Conservation (phyloP, 2,329 filamentous ascomycete species). For the Colletotrichum sublineola region DNA sequence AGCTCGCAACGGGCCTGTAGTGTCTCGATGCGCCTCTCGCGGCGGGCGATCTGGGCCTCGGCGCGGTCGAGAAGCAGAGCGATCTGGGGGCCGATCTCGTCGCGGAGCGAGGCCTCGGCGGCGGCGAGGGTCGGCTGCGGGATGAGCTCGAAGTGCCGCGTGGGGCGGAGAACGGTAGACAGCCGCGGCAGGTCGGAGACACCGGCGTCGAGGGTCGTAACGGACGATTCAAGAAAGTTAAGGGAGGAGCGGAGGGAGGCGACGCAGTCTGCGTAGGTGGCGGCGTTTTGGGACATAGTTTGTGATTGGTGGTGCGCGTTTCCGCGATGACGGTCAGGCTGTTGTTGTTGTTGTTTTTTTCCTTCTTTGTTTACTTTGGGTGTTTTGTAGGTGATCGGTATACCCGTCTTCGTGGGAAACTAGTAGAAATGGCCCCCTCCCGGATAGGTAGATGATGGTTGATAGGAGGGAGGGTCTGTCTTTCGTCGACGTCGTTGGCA, state of each 20-base stretch:
- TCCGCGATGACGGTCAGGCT: no score
- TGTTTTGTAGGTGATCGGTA: background rate
- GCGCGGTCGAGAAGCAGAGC: slow-evolving; percentile 82
- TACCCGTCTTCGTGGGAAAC: background rate
- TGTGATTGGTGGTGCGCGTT: background rate
- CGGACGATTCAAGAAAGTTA: slow-evolving; percentile 71
- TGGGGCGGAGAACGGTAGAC: slow-evolving; percentile 59
- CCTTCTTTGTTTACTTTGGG: slow-evolving; percentile 5
- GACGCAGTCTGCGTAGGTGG: slow-evolving; percentile 69
- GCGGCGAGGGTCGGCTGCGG: slow-evolving; percentile 85
- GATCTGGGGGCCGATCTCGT: slow-evolving; percentile 91
- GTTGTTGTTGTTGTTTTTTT: slow-evolving; percentile 3
- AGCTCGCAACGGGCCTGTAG: slow-evolving; percentile 86
- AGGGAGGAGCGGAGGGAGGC: slow-evolving; percentile 71
- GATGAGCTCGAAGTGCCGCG: slow-evolving; percentile 92
- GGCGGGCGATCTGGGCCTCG: slow-evolving; percentile 85
- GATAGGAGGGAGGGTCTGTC: background rate
- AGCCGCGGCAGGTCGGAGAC: slow-evolving; percentile 71
- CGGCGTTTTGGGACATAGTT: slow-evolving; percentile 27
- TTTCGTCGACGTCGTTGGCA: background rate
- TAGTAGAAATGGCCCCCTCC: no score
- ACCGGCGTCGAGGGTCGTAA: slow-evolving; percentile 67
- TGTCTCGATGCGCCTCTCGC: slow-evolving; percentile 85
- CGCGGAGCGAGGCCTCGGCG: slow-evolving; percentile 86
- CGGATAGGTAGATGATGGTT: background rate